Conservation (phyloP, 805 yeast species). For the Pichia kluyveri region DNA sequence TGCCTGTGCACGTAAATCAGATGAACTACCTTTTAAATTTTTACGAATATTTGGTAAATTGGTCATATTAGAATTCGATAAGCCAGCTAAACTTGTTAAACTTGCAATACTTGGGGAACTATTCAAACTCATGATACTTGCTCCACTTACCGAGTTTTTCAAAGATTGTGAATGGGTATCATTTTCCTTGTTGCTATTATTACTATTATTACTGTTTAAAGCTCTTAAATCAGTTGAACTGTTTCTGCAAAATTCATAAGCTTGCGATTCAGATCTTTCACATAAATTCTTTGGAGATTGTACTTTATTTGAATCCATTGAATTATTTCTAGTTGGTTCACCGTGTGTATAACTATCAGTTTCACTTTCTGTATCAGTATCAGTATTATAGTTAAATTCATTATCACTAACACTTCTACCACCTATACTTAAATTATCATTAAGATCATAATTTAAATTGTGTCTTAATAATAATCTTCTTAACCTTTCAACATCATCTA, state of each 20-base stretch:
- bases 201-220: background rate
- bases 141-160: conserved; percentile 1
- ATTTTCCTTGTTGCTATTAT: background rate
- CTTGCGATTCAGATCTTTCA: conserved; percentile 24
- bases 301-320: background rate
- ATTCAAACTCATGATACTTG: conserved; percentile 5
- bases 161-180: background rate
- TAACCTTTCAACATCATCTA: conserved; percentile 12
- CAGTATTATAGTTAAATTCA: background rate
- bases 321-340: background rate
- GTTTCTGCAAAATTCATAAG: conserved; percentile 20
- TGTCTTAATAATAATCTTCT: conserved; percentile 8
- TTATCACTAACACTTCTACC: conserved; percentile 8
- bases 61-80: background rate
- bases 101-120: conserved; percentile 5
- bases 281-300: conserved; percentile 11
- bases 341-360: conserved; percentile 3
- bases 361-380: conserved; percentile 4
- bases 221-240: conserved; percentile 3
- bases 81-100: conserved; percentile 2
- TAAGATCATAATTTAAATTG: conserved; percentile 9
- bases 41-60: conserved; percentile 1
- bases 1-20: conserved; percentile 8
- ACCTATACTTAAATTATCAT: conserved; percentile 11
- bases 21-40: conserved; percentile 9